Evolutionary conservation across 2,329 filamentous ascomycete species (phyloP), one percentile per base, ranked within the genome.

Genomic region (Akanthomyces uredinophilus): DNA sequence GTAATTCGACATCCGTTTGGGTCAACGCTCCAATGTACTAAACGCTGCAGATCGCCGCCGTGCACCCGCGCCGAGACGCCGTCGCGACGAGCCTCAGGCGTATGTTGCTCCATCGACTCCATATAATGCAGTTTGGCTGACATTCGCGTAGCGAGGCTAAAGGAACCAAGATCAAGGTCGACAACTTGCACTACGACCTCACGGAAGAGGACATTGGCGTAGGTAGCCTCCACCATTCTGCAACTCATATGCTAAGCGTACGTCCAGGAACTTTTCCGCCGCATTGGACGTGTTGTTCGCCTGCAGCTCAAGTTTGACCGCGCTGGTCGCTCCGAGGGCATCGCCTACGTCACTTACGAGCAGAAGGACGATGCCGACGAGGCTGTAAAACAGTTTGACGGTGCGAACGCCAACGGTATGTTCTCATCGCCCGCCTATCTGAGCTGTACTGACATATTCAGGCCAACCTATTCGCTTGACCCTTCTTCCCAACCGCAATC

Each of bases 161-260:
- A 62, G 87, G 87, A 68, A 81, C 87, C 51, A 94, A 91, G 75
- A 76, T 97, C 67, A 88, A 88, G 66, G 88, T 96, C 64, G 91
- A 96, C 65, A 96, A 96, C 72, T 79, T 97, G 63, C 93, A 97
- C 74, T 97, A 96, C 74, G 93, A 97, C 64, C 82, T 97, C 65
- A 93, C 89, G 14, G 87, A 94, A 74, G 87, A 88, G 43, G 93
- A 96, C 71, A 82, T 96, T 60, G 84, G 90, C 70, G 92, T 96
- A 77, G 62, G 76, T 11, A 37, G 41, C 18, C 20, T 43, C 29
- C 11, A 14, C 24, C 51, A 6, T 22, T 16, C 20, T 13, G 8
- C 8, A 3, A 13, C 3, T n/a, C 14, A 7, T 46, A 18, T 27
- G 14, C 24, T 61, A 47, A 57, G n/a, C n/a, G n/a, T 11, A 47